Conservation (phyloP, 2,329 filamentous ascomycete species). For the Penicillium sp. region DNA sequence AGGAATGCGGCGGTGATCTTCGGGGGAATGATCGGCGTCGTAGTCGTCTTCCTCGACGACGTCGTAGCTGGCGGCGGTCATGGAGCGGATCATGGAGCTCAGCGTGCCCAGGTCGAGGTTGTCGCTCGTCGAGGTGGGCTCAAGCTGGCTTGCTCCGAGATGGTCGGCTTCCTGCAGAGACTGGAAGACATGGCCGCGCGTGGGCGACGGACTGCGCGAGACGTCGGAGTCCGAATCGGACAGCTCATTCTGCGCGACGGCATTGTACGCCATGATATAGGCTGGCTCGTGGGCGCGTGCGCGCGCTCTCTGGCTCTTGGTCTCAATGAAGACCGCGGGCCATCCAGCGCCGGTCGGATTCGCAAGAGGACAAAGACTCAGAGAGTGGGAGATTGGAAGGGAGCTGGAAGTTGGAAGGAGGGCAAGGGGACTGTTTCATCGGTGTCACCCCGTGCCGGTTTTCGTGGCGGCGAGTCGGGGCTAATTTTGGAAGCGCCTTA, state of each 20-base stretch:
- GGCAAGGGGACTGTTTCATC: too few species aligned
- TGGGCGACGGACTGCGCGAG: conserved; percentile 34
- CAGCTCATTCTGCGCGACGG: conserved; percentile 42
- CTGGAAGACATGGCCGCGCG: conserved; percentile 26
- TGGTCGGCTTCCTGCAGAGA: conserved; percentile 34
- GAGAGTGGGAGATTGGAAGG: not conserved
- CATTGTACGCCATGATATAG: conserved; percentile 44
- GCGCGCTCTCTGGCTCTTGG: too few species aligned
- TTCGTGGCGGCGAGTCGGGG: too few species aligned
- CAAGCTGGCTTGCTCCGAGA: conserved; percentile 28
- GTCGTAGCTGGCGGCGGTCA: conserved; percentile 43
- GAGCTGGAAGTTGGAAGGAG: too few species aligned
- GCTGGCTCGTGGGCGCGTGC: not conserved
- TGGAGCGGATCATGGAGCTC: conserved; percentile 38
- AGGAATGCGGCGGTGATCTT: conserved; percentile 27
- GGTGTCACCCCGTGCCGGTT: too few species aligned
- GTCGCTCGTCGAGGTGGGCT: conserved; percentile 28
- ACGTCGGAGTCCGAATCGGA: conserved; percentile 38
- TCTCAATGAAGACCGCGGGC: conserved; percentile 3
- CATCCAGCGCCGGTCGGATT: conserved; percentile 18
- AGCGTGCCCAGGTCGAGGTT: conserved; percentile 27
- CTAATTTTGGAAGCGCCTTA: too few species aligned
- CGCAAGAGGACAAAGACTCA: conserved; percentile 3
- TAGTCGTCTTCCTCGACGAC: conserved; percentile 50
- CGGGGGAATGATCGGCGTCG: conserved; percentile 34